Evolutionary conservation across 139 green algal genomes (phyloP).

Genomic region (Coelastrella sp.): DNA sequence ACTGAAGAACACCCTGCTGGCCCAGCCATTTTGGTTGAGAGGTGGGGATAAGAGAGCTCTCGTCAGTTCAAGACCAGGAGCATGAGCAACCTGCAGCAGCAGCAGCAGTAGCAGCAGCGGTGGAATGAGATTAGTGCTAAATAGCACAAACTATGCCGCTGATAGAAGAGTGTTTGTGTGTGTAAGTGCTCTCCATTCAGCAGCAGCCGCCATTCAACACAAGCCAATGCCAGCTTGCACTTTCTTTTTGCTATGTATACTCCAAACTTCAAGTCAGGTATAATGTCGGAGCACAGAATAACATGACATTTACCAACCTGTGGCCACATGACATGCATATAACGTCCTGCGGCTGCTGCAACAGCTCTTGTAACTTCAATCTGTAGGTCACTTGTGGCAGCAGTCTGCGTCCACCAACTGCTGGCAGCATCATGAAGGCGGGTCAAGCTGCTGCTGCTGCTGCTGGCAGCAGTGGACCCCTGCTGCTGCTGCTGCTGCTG

Average conservation of each 20-base stretch:
- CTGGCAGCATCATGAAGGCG: slow-evolving; percentile 89
- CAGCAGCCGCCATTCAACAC: too few species aligned
- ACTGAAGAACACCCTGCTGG: slow-evolving; percentile 83
- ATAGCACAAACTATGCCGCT: too few species aligned
- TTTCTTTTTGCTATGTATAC: too few species aligned
- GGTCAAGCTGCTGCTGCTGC: slow-evolving; percentile 8
- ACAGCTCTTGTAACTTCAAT: slow-evolving; percentile 76
- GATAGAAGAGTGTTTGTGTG: too few species aligned
- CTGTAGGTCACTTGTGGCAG: slow-evolving; percentile 70
- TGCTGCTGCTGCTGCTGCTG: slow-evolving; percentile 45
- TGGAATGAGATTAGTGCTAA: neutral
- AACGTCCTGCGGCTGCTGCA: slow-evolving; percentile 81
- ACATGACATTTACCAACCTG: slow-evolving; percentile 50
- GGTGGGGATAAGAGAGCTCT: slow-evolving; percentile 63
- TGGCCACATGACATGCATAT: slow-evolving; percentile 97
- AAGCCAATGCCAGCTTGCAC: too few species aligned
- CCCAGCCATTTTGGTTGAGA: slow-evolving; percentile 82
- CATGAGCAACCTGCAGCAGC: slow-evolving; percentile 55
- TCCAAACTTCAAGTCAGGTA: too few species aligned
- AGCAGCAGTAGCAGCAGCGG: slow-evolving; percentile 39
- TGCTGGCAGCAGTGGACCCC: neutral
- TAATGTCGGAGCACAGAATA: neutral
- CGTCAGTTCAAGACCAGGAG: slow-evolving; percentile 74
- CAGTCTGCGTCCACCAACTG: slow-evolving; percentile 99
- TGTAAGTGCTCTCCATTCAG: too few species aligned